Evolutionary conservation across 306 rosid species (phyloP).

Genomic region (Quercus parvula): DNA sequence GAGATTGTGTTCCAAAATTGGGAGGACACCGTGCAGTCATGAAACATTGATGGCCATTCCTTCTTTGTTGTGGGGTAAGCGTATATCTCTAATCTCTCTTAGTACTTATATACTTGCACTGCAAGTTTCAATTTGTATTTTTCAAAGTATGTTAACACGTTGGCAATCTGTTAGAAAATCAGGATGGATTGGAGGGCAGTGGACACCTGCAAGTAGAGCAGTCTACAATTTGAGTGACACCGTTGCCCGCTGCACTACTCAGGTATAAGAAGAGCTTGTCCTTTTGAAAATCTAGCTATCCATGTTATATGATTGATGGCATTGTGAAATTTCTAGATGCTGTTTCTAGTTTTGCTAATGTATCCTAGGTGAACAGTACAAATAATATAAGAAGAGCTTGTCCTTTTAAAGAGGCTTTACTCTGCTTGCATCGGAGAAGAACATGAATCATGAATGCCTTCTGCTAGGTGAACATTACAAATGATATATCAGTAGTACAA

Average conservation of each 20-base stretch:
- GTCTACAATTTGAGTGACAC: constrained; percentile 84
- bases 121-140: neutral
- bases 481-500: neutral
- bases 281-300: neutral
- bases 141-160: neutral
- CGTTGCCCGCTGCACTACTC: constrained; percentile 72
- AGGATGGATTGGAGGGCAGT: constrained; percentile 90
- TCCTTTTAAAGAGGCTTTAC: too few relatives aligned
- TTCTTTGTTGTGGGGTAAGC: constrained; percentile 92
- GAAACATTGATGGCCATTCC: constrained; percentile 87
- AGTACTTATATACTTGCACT: neutral
- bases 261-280: constrained; percentile 35
- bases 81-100: neutral
- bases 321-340: neutral
- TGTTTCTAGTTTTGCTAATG: neutral
- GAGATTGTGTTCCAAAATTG: constrained; percentile 96
- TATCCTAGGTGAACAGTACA: constrained; percentile 35
- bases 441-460: neutral
- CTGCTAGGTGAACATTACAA: neutral
- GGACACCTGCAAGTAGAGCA: constrained; percentile 73
- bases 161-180: constrained; percentile 26
- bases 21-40: constrained; percentile 79
- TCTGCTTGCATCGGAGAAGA: too few relatives aligned
- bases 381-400: too few relatives aligned
- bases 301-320: too few relatives aligned